Base-by-base conservation (phyloP, 345 rosid genomes). In the Heritiera fomes region DNA sequence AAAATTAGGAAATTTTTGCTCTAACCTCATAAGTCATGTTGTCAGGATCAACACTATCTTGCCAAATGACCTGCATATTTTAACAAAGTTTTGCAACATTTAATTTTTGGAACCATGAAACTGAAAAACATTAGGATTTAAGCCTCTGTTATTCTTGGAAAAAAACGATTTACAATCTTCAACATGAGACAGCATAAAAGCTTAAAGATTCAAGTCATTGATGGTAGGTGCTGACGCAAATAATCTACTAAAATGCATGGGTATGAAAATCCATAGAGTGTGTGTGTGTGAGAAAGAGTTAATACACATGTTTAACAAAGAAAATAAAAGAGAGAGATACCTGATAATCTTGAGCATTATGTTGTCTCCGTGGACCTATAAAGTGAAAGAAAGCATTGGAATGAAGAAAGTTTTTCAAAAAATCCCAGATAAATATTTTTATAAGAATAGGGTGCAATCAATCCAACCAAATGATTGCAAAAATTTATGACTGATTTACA, bases 21-120 rank as follows among this genome's bases (percentile, higher is more conserved):
- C 94, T 75, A 87, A 94, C 99, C 99, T 96, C 99, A 67, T 96
- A 96, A 85, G 89, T 90, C 99, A 96, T 96, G 81, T 78, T 86
- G 81, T 96, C 99, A 62, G 94, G 99, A 87, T 96, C 98, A 73
- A 96, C 77, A 60, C 84, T 89, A 88, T 96, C 99, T 89, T 96
- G 98, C 99, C 98, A 91, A 82, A 86, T 63, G 14, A 80, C 90
- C 97, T 92, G 90, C 76, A 84, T n/a, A 59, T 63, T 76, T 40
- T 56, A 55, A 52, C 60, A 78, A 46, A 69, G 50, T 61, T 50
- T 5, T 8, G 34, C 69, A 70, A 52, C 10, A 65, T 9, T 75
- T 56, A 62, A 71, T 47, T 63, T 70, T 70, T 38, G 14, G 76
- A 73, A 71, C 56, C 41, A n/a, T 30, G 40, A 73, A 60, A 38